Evolutionary conservation across 2,329 filamentous ascomycete species (phyloP).

Genomic region (Trichoderma sp.): DNA sequence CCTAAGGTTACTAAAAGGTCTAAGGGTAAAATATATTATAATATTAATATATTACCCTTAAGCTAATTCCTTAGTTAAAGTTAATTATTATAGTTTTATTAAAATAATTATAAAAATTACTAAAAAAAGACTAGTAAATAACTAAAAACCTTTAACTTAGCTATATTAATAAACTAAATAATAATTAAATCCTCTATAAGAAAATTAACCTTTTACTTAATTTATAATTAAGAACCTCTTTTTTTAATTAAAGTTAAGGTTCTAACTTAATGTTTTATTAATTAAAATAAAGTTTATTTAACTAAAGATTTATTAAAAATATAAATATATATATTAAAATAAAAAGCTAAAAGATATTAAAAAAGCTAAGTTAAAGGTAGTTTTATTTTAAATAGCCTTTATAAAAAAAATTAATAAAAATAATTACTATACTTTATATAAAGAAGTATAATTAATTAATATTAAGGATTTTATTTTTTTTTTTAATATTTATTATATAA

Average conservation of each 20-base stretch:
- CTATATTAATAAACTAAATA: background rate
- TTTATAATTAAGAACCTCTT: background rate
- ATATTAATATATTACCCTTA: background rate
- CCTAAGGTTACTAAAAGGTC: background rate
- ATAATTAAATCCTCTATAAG: background rate
- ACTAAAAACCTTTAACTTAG: background rate
- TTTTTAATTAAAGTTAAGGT: background rate
- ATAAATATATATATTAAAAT: background rate
- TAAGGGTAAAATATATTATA: background rate
- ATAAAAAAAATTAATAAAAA: background rate
- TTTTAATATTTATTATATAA: background rate
- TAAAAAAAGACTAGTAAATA: background rate
- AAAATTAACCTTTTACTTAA: background rate
- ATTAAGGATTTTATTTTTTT: background rate
- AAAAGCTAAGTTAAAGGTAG: background rate
- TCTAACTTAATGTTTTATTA: background rate
- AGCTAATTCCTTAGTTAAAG: background rate
- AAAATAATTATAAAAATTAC: background rate
- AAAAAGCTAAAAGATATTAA: background rate
- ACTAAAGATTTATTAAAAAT: background rate
- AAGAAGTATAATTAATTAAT: background rate
- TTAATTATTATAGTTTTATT: background rate
- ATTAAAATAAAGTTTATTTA: background rate
- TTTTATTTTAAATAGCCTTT: background rate
- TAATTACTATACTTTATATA: background rate